A percentile compares a stretch with the other conserved stretches of the same genome.
phyloP scores from a whole-genome alignment of 805 yeast genomes.

The Yamadazyma insecticola region DNA sequence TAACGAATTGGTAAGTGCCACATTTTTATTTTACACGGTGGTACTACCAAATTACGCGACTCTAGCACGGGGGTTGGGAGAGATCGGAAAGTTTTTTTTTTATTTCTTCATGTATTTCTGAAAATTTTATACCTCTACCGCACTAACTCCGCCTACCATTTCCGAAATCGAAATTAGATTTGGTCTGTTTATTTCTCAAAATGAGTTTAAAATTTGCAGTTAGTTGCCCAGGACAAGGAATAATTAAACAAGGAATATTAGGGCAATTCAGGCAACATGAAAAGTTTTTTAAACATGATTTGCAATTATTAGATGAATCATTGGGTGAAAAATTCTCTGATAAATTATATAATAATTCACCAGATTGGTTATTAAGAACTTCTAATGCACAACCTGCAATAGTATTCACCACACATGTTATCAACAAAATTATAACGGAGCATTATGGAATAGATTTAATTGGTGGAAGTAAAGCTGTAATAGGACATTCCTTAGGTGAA shows the following conservation, averaged over 20 bases:
- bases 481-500: constrained; percentile 53
- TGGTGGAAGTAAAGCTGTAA: constrained; percentile 14
- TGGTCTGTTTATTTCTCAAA: too few relatives aligned
- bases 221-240: constrained; percentile 35
- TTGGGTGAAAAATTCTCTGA: constrained; percentile 18
- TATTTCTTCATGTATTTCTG: too few relatives aligned
- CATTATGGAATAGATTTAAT: constrained; percentile 16
- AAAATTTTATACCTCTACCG: too few relatives aligned
- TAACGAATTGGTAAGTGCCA: too few relatives aligned
- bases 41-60: too few relatives aligned
- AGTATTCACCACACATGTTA: constrained; percentile 35
- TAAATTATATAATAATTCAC: constrained; percentile 12
- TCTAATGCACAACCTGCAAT: constrained; percentile 54
- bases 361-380: constrained; percentile 26
- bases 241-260: constrained; percentile 17
- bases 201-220: constrained; percentile 20
- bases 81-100: too few relatives aligned
- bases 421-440: constrained; percentile 17
- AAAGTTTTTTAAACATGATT: constrained; percentile 8
- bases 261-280: constrained; percentile 13
- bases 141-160: too few relatives aligned
- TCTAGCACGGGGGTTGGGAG: too few relatives aligned
- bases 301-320: constrained; percentile 17
- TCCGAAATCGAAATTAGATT: too few relatives aligned
- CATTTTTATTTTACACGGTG: too few relatives aligned